Percentiles rank a stretch among this genome's conserved stretches.
phyloP scores from a whole-genome alignment of 1,284 basidiomycete species.

The Moesziomyces sp. region DNA sequence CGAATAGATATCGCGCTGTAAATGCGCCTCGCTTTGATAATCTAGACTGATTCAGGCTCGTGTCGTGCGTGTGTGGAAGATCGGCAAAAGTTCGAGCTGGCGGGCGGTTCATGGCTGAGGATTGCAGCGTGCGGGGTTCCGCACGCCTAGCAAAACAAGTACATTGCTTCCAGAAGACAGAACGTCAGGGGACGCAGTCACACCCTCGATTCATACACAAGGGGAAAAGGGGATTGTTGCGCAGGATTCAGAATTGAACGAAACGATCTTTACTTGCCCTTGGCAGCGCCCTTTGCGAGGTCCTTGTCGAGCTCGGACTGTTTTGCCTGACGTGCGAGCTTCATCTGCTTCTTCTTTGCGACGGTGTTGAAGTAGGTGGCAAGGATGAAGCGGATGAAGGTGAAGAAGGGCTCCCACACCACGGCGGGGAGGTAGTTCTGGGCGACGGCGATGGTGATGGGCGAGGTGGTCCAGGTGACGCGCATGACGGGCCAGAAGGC shows the following conservation, averaged over 20 bases:
- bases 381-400: constrained; percentile 55
- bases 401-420: constrained; percentile 60
- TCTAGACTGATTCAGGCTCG: too few relatives aligned
- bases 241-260: neutral
- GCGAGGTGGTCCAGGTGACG: constrained; percentile 80
- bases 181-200: too few relatives aligned
- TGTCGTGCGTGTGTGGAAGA: too few relatives aligned
- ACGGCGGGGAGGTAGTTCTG: constrained; percentile 77
- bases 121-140: too few relatives aligned
- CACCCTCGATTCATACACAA: neutral
- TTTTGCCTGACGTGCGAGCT: constrained; percentile 40
- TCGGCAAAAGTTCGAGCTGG: too few relatives aligned
- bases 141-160: neutral
- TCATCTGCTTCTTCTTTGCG: constrained; percentile 64
- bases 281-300: constrained; percentile 50
- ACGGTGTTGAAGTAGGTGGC: constrained; percentile 59
- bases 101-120: neutral
- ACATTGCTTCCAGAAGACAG: neutral
- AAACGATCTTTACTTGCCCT: constrained; percentile 35
- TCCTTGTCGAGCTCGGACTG: constrained; percentile 37
- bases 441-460: constrained; percentile 77
- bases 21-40: too few relatives aligned
- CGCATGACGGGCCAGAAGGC: constrained; percentile 81
- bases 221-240: neutral
- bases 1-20: constrained; percentile 4